These are phyloP conservation scores for Eucalyptus pauciflora DNA, from an alignment of 345 rosid genomes.

Conservation along the genomic window DNA sequence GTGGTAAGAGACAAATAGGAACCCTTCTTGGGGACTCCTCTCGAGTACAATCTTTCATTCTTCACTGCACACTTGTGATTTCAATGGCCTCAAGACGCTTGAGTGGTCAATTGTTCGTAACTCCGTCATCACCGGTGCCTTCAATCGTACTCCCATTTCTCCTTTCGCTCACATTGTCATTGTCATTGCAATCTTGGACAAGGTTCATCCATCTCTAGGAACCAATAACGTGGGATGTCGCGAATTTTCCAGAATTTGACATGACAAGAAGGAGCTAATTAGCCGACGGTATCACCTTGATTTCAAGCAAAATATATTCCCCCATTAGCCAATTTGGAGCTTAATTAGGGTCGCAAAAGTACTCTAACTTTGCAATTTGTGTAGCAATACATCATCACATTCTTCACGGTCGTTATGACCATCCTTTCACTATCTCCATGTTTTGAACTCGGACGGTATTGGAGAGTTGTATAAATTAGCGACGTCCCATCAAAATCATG, in stretches of 20 bases:
- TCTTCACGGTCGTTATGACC: not conserved
- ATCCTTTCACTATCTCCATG: not conserved
- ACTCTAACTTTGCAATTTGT: not conserved
- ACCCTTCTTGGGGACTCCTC: not conserved
- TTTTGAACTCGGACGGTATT: accelerated
- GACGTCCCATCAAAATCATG: not conserved
- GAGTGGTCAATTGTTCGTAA: not conserved
- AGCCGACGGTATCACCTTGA: not conserved
- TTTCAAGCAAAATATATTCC: not conserved
- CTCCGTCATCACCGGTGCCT: not conserved
- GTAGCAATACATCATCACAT: accelerated
- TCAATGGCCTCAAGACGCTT: not conserved
- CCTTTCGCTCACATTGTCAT: not conserved
- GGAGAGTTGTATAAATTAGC: accelerated
- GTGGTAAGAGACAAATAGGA: not conserved
- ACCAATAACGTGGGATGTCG: not conserved
- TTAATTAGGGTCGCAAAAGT: not conserved
- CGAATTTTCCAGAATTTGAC: not conserved
- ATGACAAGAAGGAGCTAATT: not conserved
- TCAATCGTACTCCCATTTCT: not conserved
- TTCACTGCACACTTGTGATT: not conserved
- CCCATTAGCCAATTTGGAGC: not conserved
- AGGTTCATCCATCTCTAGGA: not conserved
- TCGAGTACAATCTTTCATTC: not conserved
- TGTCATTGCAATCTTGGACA: not conserved